Conservation (phyloP, 2,329 filamentous ascomycete species). For the Trematosphaeria pertusa region DNA sequence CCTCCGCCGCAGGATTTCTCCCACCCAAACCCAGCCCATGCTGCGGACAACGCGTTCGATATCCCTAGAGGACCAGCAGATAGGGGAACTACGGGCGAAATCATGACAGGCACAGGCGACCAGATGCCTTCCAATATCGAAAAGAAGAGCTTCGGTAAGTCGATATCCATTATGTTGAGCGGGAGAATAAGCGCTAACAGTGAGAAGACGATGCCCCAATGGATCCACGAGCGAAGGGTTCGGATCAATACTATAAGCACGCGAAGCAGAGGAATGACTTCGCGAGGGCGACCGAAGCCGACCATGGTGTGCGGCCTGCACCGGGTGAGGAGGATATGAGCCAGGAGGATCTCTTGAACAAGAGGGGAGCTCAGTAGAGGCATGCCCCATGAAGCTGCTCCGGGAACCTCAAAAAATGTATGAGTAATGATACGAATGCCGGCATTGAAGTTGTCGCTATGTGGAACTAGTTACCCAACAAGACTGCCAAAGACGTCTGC, state of each 20-base stretch:
- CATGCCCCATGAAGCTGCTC: too few species aligned
- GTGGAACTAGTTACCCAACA: too few species aligned
- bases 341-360: slow-evolving; percentile 33
- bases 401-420: too few species aligned
- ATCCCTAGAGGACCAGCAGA: slow-evolving; percentile 49
- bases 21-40: slow-evolving; percentile 49
- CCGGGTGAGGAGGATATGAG: slow-evolving; percentile 35
- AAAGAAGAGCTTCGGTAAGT: slow-evolving; percentile 38
- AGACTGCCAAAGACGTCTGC: too few species aligned
- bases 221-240: slow-evolving; percentile 32
- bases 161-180: neutral
- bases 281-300: slow-evolving; percentile 21
- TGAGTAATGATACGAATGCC: too few species aligned
- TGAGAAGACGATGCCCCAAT: slow-evolving; percentile 26
- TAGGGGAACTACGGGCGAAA: slow-evolving; percentile 42
- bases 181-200: neutral
- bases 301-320: slow-evolving; percentile 29
- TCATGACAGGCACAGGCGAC: slow-evolving; percentile 45
- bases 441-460: too few species aligned
- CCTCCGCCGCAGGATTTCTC: slow-evolving; percentile 33
- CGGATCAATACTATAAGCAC: slow-evolving; percentile 32
- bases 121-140: slow-evolving; percentile 37
- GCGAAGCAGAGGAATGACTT: slow-evolving; percentile 22
- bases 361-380: slow-evolving; percentile 31
- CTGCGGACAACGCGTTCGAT: slow-evolving; percentile 57